A percentile compares a stretch with the other conserved stretches of the same genome.
Conservation (phyloP, 2,329 filamentous ascomycete genomes). For the Harringtonia lauricola region DNA sequence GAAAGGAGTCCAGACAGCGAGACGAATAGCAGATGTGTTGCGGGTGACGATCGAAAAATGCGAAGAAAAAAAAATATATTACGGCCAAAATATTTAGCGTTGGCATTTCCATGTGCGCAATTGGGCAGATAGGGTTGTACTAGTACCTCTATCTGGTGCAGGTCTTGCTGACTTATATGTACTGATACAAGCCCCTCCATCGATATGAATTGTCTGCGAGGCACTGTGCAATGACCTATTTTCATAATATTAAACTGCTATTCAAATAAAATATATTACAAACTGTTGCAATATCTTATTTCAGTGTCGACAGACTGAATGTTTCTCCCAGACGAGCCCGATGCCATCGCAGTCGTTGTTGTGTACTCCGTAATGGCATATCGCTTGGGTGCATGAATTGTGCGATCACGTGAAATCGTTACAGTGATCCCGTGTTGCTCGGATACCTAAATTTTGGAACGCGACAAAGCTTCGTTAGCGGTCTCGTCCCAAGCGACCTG, state of each 20-base stretch:
- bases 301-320: too few species aligned
- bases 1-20: neutral
- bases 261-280: too few species aligned
- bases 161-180: neutral
- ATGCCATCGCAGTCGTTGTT: too few species aligned
- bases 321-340: too few species aligned
- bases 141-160: neutral
- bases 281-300: too few species aligned
- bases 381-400: neutral
- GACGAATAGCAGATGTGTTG: neutral
- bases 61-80: neutral
- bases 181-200: neutral
- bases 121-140: neutral
- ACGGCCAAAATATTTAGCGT: neutral
- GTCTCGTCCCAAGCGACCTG: too few species aligned
- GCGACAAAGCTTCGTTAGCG: neutral
- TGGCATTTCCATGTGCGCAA: neutral
- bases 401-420: neutral
- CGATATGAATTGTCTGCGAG: neutral
- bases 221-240: too few species aligned
- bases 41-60: neutral
- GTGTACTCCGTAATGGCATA: neutral
- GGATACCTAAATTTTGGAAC: neutral
- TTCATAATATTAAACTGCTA: too few species aligned
- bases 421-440: neutral